phyloP scores from a whole-genome alignment of 2,329 filamentous ascomycete species.

The Aspergillus sp. region DNA sequence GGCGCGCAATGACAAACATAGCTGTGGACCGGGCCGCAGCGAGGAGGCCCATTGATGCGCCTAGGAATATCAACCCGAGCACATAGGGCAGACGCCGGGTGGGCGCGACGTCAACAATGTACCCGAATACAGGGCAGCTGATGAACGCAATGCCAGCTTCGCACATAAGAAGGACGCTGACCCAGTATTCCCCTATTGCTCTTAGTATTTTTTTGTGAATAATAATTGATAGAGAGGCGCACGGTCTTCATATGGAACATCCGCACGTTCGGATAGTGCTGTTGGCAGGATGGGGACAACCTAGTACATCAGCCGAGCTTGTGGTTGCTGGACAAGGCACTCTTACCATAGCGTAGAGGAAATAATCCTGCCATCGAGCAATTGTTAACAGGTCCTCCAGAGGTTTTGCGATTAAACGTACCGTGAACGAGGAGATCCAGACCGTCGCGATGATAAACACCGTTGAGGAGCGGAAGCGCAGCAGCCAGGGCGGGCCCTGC shows the following conservation, averaged over 20 bases:
- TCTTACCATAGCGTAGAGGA: constrained; percentile 32
- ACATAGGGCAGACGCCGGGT: constrained; percentile 60
- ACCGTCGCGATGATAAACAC: constrained; percentile 61
- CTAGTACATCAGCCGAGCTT: constrained; percentile 12
- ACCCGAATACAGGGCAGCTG: constrained; percentile 30
- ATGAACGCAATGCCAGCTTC: constrained; percentile 28
- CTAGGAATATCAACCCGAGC: constrained; percentile 52
- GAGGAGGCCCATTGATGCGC: constrained; percentile 56
- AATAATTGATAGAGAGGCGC: constrained; percentile 4
- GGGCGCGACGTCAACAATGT: constrained; percentile 26
- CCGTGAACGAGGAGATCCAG: constrained; percentile 33
- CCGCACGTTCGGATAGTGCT: constrained; percentile 25
- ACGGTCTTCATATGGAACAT: constrained; percentile 26
- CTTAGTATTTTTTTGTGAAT: background rate
- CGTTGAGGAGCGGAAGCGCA: constrained; percentile 58
- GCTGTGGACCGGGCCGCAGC: constrained; percentile 51
- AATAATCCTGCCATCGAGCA: constrained; percentile 21
- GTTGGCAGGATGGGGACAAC: constrained; percentile 33
- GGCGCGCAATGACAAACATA: constrained; percentile 52
- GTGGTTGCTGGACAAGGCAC: background rate
- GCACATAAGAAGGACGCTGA: constrained; percentile 30
- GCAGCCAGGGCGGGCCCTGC: constrained; percentile 24
- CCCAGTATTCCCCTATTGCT: constrained; percentile 27
- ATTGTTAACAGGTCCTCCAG: background rate
- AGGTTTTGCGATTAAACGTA: constrained; percentile 11